Percentiles rank a stretch among this genome's conserved stretches.
Conservation (phyloP, 2,329 filamentous ascomycete genomes). For the Arthrocladium fulminans region DNA sequence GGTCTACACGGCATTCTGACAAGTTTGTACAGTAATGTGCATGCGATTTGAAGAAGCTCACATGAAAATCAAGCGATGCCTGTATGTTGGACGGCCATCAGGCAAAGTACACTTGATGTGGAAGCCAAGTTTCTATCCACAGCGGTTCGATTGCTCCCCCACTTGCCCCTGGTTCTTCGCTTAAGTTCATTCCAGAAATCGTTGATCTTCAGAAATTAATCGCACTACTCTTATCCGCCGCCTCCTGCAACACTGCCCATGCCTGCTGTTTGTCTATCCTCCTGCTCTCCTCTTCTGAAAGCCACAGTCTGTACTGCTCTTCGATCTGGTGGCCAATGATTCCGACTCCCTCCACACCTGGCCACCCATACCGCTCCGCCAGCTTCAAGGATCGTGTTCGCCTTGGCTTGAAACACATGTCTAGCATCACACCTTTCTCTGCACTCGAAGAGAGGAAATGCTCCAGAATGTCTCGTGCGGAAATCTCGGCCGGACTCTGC, state of each 20-base stretch:
- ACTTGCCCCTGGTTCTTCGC: too few species aligned
- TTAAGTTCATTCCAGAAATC: too few species aligned
- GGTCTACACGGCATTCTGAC: not conserved
- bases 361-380: constrained; percentile 29
- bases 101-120: too few species aligned
- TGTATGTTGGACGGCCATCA: too few species aligned
- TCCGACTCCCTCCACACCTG: constrained; percentile 32
- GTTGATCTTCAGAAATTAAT: constrained; percentile 31
- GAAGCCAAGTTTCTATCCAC: too few species aligned
- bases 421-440: constrained; percentile 30
- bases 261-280: constrained; percentile 25
- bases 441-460: constrained; percentile 23
- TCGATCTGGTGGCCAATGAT: constrained; percentile 37
- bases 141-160: too few species aligned
- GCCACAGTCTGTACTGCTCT: constrained; percentile 34
- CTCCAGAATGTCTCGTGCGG: constrained; percentile 23
- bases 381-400: constrained; percentile 31
- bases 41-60: too few species aligned
- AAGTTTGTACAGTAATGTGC: too few species aligned
- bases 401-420: constrained; percentile 38
- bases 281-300: constrained; percentile 24
- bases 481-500: constrained; percentile 24
- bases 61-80: too few species aligned
- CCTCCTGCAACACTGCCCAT: constrained; percentile 27
- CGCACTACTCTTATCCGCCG: constrained; percentile 27